These are phyloP conservation scores for Fomitopsis pulvina DNA, from an alignment of 768 basidiomycete species.

Conservation along the genomic window DNA sequence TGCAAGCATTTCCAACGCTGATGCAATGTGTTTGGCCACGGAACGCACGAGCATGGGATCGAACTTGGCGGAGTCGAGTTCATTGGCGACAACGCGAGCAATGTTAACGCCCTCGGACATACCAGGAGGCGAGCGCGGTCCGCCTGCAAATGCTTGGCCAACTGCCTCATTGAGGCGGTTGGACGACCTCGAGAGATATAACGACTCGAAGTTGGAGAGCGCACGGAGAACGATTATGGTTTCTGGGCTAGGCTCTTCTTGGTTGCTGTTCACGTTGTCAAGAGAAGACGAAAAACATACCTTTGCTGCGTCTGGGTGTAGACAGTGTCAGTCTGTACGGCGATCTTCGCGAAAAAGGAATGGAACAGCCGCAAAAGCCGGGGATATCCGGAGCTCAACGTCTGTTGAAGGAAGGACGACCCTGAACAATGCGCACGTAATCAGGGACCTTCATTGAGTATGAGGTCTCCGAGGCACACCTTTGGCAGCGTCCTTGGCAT, in stretches of 20 bases:
- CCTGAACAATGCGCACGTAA: conserved; percentile 34
- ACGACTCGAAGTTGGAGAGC: conserved; percentile 73
- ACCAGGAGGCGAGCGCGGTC: conserved; percentile 63
- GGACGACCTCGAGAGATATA: conserved; percentile 83
- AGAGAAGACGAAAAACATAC: conserved; percentile 28
- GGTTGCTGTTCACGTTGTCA: background rate
- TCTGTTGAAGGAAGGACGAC: conserved; percentile 88
- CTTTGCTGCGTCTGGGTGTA: conserved; percentile 84
- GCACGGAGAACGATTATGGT: conserved; percentile 84
- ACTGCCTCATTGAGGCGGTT: conserved; percentile 82
- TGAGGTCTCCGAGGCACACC: conserved; percentile 34
- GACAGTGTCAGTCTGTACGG: conserved; percentile 91
- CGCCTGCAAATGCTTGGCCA: conserved; percentile 68
- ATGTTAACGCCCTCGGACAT: conserved; percentile 71
- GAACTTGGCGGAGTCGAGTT: conserved; percentile 87
- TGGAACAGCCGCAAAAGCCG: conserved; percentile 87
- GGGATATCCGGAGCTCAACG: conserved; percentile 81
- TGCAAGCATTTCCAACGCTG: conserved; percentile 63
- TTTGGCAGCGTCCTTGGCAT: conserved; percentile 74
- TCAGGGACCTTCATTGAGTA: background rate
- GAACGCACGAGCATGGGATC: conserved; percentile 82
- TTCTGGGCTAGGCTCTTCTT: conserved; percentile 61
- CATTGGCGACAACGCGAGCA: conserved; percentile 77
- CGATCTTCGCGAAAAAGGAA: conserved; percentile 93
- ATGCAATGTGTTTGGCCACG: conserved; percentile 68